A percentile compares a stretch with the other conserved stretches of the same genome.
These are phyloP conservation scores for Dalechampia spathulata DNA, from an alignment of 441 rosid species.

Conservation along the genomic window DNA sequence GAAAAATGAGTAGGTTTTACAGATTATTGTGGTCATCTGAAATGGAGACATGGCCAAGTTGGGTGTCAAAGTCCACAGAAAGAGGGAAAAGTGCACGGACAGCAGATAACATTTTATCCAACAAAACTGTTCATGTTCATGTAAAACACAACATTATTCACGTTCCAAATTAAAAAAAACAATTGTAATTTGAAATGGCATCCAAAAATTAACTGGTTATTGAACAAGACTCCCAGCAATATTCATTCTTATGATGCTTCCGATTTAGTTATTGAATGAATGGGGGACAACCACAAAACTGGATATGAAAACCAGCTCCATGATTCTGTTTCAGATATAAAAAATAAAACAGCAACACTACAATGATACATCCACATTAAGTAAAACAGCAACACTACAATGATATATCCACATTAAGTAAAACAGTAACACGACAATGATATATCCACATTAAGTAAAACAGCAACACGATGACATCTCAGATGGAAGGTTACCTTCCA, in stretches of 20 bases:
- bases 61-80: not conserved
- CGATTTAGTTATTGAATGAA: not conserved
- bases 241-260: not conserved
- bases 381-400: not conserved
- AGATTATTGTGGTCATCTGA: not conserved
- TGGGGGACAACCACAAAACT: not conserved
- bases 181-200: not conserved
- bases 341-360: not conserved
- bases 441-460: not conserved
- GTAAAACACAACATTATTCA: too few species aligned
- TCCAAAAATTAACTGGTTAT: not conserved
- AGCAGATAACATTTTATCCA: too few species aligned
- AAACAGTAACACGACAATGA: not conserved
- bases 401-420: too few species aligned
- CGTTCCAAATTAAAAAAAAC: too few species aligned
- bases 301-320: too few species aligned
- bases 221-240: not conserved
- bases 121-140: too few species aligned
- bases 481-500: slow-evolving; percentile 44
- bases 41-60: not conserved
- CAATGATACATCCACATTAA: too few species aligned
- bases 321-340: not conserved
- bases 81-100: not conserved
- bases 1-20: not conserved
- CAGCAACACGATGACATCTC: slow-evolving; percentile 5